Evolutionary conservation across 179 eudicot species (phyloP).

Genomic region (Spinacia oleracea): DNA sequence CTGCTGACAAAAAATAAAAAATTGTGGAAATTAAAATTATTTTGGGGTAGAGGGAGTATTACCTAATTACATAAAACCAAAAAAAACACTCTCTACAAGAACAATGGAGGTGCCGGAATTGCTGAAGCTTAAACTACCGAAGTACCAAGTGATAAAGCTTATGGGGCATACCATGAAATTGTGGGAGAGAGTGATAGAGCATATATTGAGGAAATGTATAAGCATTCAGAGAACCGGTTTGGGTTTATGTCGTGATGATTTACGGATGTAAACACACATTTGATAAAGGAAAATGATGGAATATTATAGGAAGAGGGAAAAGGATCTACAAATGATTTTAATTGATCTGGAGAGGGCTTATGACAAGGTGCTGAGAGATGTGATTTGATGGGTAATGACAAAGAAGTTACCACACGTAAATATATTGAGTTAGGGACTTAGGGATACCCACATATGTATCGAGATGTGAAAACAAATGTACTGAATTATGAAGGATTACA

Average conservation of each 20-base stretch:
- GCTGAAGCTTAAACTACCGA: too few species aligned
- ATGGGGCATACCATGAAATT: too few species aligned
- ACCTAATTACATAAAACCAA: too few species aligned
- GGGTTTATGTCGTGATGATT: background rate
- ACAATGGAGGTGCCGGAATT: too few species aligned
- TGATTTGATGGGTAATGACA: background rate
- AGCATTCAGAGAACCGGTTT: background rate
- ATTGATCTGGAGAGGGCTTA: background rate
- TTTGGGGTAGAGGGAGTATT: background rate
- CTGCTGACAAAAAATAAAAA: background rate
- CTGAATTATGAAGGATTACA: background rate
- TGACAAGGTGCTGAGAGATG: background rate
- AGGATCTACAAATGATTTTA: background rate
- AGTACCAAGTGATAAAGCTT: background rate
- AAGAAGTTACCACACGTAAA: background rate
- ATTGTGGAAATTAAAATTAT: background rate
- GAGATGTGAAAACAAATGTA: background rate
- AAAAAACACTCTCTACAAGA: too few species aligned
- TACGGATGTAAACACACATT: too few species aligned
- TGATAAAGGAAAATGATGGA: too few species aligned
- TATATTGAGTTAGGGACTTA: background rate
- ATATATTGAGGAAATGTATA: background rate
- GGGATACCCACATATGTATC: background rate
- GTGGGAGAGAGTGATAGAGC: too few species aligned
- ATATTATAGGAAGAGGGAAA: too few species aligned